Conservation (phyloP, 2,329 filamentous ascomycete genomes). For the Macrophomina phaseolina region DNA sequence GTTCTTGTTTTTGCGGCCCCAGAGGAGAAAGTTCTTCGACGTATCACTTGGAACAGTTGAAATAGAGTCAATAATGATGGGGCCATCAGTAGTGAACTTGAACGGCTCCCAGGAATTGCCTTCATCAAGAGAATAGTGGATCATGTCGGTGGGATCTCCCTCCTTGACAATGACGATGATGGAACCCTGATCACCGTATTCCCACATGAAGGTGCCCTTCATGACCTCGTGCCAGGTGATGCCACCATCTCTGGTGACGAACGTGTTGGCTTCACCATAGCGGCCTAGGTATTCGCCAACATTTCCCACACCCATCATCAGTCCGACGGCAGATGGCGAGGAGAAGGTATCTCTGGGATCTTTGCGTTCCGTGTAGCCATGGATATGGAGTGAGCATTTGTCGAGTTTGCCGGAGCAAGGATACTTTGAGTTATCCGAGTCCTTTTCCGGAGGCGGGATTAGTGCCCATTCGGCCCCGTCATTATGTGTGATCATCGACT, state of each 20-base stretch:
- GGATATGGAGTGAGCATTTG: constrained; percentile 86
- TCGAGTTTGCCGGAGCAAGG: constrained; percentile 66
- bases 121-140: constrained; percentile 81
- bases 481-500: constrained; percentile 94
- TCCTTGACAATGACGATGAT: constrained; percentile 84
- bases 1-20: constrained; percentile 67
- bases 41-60: constrained; percentile 88
- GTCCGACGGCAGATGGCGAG: constrained; percentile 82
- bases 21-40: constrained; percentile 89
- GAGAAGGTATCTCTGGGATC: constrained; percentile 87
- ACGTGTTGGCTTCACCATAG: constrained; percentile 80
- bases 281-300: constrained; percentile 75
- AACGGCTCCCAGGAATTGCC: constrained; percentile 80
- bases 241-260: constrained; percentile 90
- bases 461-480: constrained; percentile 88
- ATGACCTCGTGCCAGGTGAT: constrained; percentile 84
- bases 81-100: constrained; percentile 69
- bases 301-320: constrained; percentile 92
- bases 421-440: constrained; percentile 74
- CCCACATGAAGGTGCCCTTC: constrained; percentile 90
- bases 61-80: constrained; percentile 78
- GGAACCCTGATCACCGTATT: constrained; percentile 93
- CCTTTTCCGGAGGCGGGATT: constrained; percentile 72
- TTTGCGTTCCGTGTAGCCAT: constrained; percentile 89
- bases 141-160: constrained; percentile 28